These are phyloP conservation scores for Brassica napus DNA, from an alignment of 345 rosid genomes.

Conservation along the genomic window Da-Ae NC_063448.1:151001-151500, in stretches of 20 bases:
- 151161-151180: conserved; percentile 92
- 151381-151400: conserved; percentile 96
- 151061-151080: not conserved
- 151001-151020: conserved; percentile 95
- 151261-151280: conserved; percentile 10
- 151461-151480: conserved; percentile 91
- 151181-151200: conserved; percentile 99
- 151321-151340: not conserved
- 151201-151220: conserved; percentile 31
- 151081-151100: not conserved
- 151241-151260: conserved; percentile 12
- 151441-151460: conserved; percentile 99
- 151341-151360: conserved; percentile 87
- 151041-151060: conserved; percentile 8
- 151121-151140: not conserved
- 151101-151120: not conserved
- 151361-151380: conserved; percentile 92
- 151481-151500: conserved; percentile 85
- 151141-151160: conserved; percentile 99
- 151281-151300: not conserved
- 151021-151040: conserved; percentile 83
- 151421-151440: conserved; percentile 95
- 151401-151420: conserved; percentile 97
- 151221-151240: conserved; percentile 10
- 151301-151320: not conserved